Percentiles rank a stretch among this genome's conserved stretches.
Conservation (phyloP, 1,284 basidiomycete genomes). For the Schizophyllum amplum region DNA sequence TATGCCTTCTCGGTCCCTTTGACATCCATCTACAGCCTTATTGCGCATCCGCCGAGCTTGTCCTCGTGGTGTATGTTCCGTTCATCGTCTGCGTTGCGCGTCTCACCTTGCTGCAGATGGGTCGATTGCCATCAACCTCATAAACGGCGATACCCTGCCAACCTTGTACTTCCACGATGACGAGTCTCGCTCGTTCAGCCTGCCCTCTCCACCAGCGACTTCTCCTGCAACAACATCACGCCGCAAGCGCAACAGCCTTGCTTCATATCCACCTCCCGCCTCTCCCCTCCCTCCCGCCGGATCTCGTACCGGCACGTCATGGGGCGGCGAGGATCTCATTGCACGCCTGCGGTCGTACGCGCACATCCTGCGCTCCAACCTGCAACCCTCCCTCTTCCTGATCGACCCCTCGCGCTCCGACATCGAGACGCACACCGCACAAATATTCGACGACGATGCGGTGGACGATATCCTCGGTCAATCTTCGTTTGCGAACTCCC, state of each 20-base stretch:
- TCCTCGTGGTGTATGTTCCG: slow-evolving; percentile 77
- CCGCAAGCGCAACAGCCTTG: slow-evolving; percentile 25
- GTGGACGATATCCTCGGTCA: slow-evolving; percentile 76
- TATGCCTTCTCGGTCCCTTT: slow-evolving; percentile 94
- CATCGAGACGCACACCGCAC: slow-evolving; percentile 81
- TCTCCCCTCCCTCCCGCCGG: slow-evolving; percentile 31
- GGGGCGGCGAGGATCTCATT: slow-evolving; percentile 85
- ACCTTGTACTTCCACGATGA: slow-evolving; percentile 96
- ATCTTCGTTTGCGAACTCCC: slow-evolving; percentile 66
- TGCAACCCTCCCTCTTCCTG: slow-evolving; percentile 80
- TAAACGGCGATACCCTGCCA: slow-evolving; percentile 83
- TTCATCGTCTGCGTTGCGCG: no score
- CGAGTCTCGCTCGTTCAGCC: slow-evolving; percentile 73
- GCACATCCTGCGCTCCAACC: slow-evolving; percentile 69
- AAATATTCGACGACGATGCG: slow-evolving; percentile 73
- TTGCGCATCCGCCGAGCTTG: slow-evolving; percentile 77
- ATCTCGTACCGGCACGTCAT: slow-evolving; percentile 42
- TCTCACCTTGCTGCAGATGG: slow-evolving; percentile 41
- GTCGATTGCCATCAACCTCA: slow-evolving; percentile 76
- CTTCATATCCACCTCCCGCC: slow-evolving; percentile 58
- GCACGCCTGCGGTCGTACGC: slow-evolving; percentile 63
- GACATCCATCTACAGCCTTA: slow-evolving; percentile 83
- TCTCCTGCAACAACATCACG: slow-evolving; percentile 11
- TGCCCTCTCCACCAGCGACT: slow-evolving; percentile 33
- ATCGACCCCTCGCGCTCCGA: slow-evolving; percentile 88